These are phyloP conservation scores for Cucumis hystrix DNA, from an alignment of 306 rosid genomes.

Conservation along the genomic window DNA sequence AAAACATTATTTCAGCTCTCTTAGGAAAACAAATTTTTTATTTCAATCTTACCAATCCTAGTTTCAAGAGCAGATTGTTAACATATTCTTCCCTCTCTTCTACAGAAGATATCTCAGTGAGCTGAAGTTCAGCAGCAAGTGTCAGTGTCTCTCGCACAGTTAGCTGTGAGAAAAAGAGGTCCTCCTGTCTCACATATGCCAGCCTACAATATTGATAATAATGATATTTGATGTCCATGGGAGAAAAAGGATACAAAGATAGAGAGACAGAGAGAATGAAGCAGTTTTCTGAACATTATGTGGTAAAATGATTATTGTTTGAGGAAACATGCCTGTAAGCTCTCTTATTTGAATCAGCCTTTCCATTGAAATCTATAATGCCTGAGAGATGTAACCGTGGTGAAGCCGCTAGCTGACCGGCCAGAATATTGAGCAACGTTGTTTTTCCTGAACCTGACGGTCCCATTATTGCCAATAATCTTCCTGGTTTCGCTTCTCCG, in stretches of 20 bases:
- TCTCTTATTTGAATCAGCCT: conserved; percentile 34
- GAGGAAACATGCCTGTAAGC: conserved; percentile 37
- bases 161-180: conserved; percentile 85
- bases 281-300: not conserved
- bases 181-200: conserved; percentile 95
- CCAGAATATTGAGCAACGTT: conserved; percentile 72
- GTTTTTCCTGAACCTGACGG: conserved; percentile 99
- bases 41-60: conserved; percentile 60
- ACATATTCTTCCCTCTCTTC: conserved; percentile 77
- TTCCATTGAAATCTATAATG: conserved; percentile 69
- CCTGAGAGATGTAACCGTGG: conserved; percentile 55
- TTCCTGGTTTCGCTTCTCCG: conserved; percentile 85
- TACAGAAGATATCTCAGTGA: conserved; percentile 33
- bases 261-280: not conserved
- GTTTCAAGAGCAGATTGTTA: conserved; percentile 59
- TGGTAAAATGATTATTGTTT: not conserved
- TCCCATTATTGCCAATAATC: conserved; percentile 81
- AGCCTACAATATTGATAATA: conserved; percentile 37
- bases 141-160: conserved; percentile 78
- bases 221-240: not conserved
- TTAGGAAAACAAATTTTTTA: not conserved
- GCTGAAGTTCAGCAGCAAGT: conserved; percentile 84
- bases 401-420: conserved; percentile 69
- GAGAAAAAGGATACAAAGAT: not conserved
- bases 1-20: not conserved